Conservation (phyloP, 2,329 filamentous ascomycete species). For the Daldinia sp. region DNA sequence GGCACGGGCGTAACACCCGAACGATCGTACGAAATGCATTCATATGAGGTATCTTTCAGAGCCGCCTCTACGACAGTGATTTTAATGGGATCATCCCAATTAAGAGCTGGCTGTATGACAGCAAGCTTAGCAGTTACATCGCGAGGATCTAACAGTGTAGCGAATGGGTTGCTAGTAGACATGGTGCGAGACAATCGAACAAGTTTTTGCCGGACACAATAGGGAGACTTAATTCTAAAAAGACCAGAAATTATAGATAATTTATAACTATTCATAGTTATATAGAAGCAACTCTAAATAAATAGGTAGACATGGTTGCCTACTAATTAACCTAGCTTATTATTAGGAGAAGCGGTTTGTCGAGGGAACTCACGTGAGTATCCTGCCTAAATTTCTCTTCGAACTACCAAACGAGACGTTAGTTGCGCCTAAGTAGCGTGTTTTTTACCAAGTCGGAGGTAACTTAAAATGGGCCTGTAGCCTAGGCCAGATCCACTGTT, state of each 20-base stretch:
- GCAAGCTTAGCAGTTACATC: conserved; percentile 28
- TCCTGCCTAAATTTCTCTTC: background rate
- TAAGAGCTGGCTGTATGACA: conserved; percentile 32
- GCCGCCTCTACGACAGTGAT: conserved; percentile 36
- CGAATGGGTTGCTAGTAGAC: conserved; percentile 33
- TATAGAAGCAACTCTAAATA: background rate
- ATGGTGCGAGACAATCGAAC: conserved; percentile 11
- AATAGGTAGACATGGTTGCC: background rate
- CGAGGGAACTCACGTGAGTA: background rate
- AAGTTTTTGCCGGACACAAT: background rate
- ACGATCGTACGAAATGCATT: conserved; percentile 46
- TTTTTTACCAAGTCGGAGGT: too few relatives aligned
- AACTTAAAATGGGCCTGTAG: background rate
- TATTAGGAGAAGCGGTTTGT: background rate
- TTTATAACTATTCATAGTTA: background rate
- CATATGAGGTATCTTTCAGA: conserved; percentile 42
- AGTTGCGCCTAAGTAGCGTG: background rate
- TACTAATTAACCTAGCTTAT: background rate
- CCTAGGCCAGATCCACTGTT: background rate
- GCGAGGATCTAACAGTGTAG: conserved; percentile 16
- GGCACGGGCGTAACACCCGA: conserved; percentile 1
- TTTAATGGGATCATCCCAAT: conserved; percentile 38
- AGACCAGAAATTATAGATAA: background rate
- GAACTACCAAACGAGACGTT: background rate
- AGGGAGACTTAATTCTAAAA: background rate